phyloP scores from a whole-genome alignment of 2,329 filamentous ascomycete genomes.

The Emergomyces orientalis region DNA sequence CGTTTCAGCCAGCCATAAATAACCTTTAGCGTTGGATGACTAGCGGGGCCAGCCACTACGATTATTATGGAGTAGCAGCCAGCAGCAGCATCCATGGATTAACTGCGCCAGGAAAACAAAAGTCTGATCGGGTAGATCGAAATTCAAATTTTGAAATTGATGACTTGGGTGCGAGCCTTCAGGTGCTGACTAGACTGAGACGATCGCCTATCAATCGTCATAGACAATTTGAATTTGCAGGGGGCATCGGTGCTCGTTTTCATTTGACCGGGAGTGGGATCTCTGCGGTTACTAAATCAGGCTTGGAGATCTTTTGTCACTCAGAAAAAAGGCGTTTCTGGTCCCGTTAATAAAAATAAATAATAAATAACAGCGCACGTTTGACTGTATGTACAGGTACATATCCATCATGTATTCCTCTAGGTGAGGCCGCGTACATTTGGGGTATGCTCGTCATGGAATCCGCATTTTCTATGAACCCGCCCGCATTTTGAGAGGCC shows the following conservation, averaged over 20 bases:
- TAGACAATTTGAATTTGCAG: background rate
- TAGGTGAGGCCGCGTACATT: background rate
- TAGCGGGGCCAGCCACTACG: background rate
- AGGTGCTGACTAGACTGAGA: background rate
- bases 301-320: background rate
- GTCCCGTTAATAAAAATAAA: no score
- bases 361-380: no score
- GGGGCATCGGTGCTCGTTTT: background rate
- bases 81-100: background rate
- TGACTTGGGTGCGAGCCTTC: background rate
- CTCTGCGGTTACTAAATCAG: background rate
- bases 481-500: no score
- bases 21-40: background rate
- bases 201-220: background rate
- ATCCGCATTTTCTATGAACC: background rate
- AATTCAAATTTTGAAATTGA: background rate
- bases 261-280: background rate
- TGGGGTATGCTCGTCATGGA: background rate
- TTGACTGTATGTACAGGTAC: background rate
- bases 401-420: background rate
- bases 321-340: background rate
- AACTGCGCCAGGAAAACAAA: background rate
- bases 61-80: background rate
- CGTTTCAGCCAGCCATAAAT: slow-evolving; percentile 4
- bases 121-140: slow-evolving; percentile 1